Percentiles rank a stretch among this genome's conserved stretches.
phyloP scores from a whole-genome alignment of 179 eudicot genomes.

The Drosera spatulata region DNA sequence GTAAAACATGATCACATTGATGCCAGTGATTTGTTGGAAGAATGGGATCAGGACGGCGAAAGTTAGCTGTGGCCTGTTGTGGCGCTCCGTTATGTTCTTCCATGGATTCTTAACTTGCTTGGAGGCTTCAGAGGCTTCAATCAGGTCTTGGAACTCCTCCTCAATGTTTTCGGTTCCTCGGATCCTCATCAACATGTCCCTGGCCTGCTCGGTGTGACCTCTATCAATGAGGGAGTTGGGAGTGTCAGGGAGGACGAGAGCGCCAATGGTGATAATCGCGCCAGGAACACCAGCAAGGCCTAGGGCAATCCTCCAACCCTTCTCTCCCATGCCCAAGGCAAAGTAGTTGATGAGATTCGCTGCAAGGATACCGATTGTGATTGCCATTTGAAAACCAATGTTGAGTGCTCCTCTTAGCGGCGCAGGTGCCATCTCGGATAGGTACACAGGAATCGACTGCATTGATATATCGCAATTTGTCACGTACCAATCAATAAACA shows the following conservation, averaged over 20 bases:
- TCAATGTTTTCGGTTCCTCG: slow-evolving; percentile 22
- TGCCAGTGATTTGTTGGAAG: slow-evolving; percentile 24
- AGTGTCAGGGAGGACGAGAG: slow-evolving; percentile 31
- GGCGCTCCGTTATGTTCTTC: slow-evolving; percentile 15
- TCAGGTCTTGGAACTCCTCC: slow-evolving; percentile 25
- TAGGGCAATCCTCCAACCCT: slow-evolving; percentile 29
- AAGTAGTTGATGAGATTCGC: slow-evolving; percentile 16
- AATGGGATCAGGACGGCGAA: slow-evolving; percentile 21
- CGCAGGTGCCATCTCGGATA: slow-evolving; percentile 22
- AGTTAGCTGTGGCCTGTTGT: slow-evolving; percentile 27
- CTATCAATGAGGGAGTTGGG: slow-evolving; percentile 46
- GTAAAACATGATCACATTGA: too few relatives aligned
- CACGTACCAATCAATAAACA: neutral
- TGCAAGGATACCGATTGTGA: slow-evolving; percentile 6
- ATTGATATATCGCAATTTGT: neutral
- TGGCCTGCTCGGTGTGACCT: slow-evolving; percentile 22
- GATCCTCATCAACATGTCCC: slow-evolving; percentile 15
- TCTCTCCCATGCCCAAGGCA: slow-evolving; percentile 13
- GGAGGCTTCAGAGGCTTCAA: slow-evolving; percentile 20
- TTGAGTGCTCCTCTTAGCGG: slow-evolving; percentile 7
- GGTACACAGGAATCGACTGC: slow-evolving; percentile 32
- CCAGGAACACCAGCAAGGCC: slow-evolving; percentile 27
- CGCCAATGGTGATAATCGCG: slow-evolving; percentile 20
- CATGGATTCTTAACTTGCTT: slow-evolving; percentile 24
- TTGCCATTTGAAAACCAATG: slow-evolving; percentile 7